A percentile compares a stretch with the other conserved stretches of the same genome.
These are phyloP conservation scores for Phytopythium aichiense DNA, from an alignment of 352 stramenopile species.

Conservation along the genomic window DNA sequence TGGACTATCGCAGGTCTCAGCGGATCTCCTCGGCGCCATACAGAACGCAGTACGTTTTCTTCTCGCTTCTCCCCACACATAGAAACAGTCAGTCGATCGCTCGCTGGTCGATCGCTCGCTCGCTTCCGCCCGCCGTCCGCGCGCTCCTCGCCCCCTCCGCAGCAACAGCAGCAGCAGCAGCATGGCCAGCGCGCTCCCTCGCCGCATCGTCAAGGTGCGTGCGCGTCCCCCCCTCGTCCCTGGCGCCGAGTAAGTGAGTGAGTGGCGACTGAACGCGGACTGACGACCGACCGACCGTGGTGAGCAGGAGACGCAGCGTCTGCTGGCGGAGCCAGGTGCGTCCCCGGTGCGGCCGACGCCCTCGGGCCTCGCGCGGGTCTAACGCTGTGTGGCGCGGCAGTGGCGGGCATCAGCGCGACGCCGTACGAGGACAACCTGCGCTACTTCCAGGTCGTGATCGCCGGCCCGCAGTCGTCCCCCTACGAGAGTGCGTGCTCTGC, in stretches of 20 bases:
- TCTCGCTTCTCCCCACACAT: neutral
- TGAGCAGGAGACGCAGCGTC: conserved; percentile 91
- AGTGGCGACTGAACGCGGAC: too few species aligned
- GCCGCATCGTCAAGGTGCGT: conserved; percentile 70
- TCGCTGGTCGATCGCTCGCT: neutral
- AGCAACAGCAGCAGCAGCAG: neutral
- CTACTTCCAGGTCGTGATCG: conserved; percentile 98
- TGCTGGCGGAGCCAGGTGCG: conserved; percentile 91
- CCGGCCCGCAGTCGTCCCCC: conserved; percentile 93
- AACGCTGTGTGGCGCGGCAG: conserved; percentile 21
- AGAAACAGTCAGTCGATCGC: neutral
- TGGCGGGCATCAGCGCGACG: conserved; percentile 95
- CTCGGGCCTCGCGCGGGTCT: neutral
- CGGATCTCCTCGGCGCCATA: neutral
- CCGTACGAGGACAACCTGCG: conserved; percentile 97
- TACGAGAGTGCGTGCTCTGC: conserved; percentile 84
- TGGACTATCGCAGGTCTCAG: neutral
- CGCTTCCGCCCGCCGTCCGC: neutral
- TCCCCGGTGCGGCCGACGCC: neutral
- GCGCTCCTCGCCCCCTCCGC: neutral
- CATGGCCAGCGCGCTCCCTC: conserved; percentile 61
- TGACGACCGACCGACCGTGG: too few species aligned
- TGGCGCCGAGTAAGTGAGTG: too few species aligned
- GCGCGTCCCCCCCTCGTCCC: neutral
- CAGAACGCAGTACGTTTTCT: neutral